Conservation (phyloP, 1,139 yeast genomes). For the Neolecta irregularis region DNA sequence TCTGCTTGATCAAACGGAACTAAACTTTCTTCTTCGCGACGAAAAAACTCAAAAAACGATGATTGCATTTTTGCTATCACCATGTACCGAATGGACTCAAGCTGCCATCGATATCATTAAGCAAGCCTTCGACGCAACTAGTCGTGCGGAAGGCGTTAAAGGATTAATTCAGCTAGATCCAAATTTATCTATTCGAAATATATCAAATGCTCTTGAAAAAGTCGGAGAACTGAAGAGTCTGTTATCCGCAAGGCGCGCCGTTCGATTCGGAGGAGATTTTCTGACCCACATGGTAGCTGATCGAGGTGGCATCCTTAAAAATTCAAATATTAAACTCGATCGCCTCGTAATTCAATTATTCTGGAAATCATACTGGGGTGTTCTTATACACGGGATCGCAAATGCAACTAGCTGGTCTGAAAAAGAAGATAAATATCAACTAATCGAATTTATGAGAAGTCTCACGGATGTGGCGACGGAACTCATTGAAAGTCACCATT, state of each 20-base stretch:
- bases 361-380: slow-evolving; percentile 62
- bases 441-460: slow-evolving; percentile 75
- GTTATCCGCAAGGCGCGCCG: slow-evolving; percentile 9
- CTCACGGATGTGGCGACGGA: slow-evolving; percentile 63
- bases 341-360: slow-evolving; percentile 22
- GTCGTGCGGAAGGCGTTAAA: slow-evolving; percentile 54
- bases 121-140: slow-evolving; percentile 65
- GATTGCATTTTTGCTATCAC: slow-evolving; percentile 19
- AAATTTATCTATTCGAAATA: slow-evolving; percentile 33
- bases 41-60: slow-evolving; percentile 18
- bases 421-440: slow-evolving; percentile 37
- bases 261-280: slow-evolving; percentile 6
- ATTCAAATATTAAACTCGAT: too few species aligned
- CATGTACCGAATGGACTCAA: slow-evolving; percentile 26
- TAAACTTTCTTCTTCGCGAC: slow-evolving; percentile 28
- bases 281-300: slow-evolving; percentile 6
- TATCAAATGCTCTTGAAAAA: slow-evolving; percentile 30
- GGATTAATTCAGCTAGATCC: too few species aligned
- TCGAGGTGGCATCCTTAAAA: slow-evolving; percentile 5
- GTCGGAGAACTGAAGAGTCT: slow-evolving; percentile 22
- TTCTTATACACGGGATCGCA: slow-evolving; percentile 51
- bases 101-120: slow-evolving; percentile 57
- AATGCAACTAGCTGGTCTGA: slow-evolving; percentile 62
- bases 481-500: slow-evolving; percentile 48
- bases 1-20: slow-evolving; percentile 30